Base-by-base conservation (phyloP, 2,329 filamentous ascomycete species). In the Fusarium tupiense region DNA sequence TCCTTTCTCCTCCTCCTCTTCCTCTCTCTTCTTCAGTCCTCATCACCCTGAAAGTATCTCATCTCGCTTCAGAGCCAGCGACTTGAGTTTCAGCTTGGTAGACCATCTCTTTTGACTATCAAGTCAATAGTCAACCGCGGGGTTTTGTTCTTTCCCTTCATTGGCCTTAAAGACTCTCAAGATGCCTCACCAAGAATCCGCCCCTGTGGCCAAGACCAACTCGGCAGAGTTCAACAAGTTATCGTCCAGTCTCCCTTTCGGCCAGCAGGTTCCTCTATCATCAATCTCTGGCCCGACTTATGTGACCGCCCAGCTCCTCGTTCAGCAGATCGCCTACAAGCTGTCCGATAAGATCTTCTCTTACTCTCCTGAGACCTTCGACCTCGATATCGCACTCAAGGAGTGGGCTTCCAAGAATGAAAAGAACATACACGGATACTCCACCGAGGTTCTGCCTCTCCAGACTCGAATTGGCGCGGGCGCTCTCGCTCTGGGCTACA, bases 301-400 rank as follows among this genome's bases (percentile, higher is more conserved):
- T 84, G 89, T 96, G 71, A 98, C 96, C 46, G 94, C 95, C 37
- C 96, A 99, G 85, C 91, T 94, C 29, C 90, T 99, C 64, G 93
- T 98, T 74, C 96, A 99, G 86, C 96, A 99, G 85, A 93, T 98
- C 74, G 94, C 96, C 70, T 99, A 98, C 85, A 90, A 94, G 73
- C 89, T 99, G 71, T 98, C 96, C 64, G 95, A 98, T 87, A 98
- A 97, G 88, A 91, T 98, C 85, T 99, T 98, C 86, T 93, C 95
- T 64, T 98, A 97, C 87, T 98, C 96, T 6, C 94, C 95, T 35
- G 94, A 97, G 80, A 93, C 94, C 20, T 98, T 98, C 80, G 94
- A 97, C 81, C 89, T 99, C 74, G 96, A 98, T 82, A 84, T 92
- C 71, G 94, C 95, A 53, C 91, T 94, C 61, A 93, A 92, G 83